A percentile compares a stretch with the other conserved stretches of the same genome.
phyloP scores from a whole-genome alignment of 2,329 filamentous ascomycete genomes.

The Fusarium anthophilum region DNA sequence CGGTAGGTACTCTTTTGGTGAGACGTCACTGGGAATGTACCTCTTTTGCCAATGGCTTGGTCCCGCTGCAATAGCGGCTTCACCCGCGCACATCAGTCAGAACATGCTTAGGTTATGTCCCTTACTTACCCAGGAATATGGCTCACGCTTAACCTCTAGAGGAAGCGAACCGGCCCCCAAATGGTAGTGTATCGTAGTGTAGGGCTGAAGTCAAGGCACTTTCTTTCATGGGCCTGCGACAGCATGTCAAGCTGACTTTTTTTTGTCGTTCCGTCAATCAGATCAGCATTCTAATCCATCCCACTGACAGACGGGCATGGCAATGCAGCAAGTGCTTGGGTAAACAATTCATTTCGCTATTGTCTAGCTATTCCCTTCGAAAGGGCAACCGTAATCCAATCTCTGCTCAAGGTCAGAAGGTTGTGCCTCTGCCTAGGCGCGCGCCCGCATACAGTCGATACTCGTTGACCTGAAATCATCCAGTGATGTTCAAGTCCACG shows the following conservation, averaged over 20 bases:
- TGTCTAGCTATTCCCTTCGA: background rate
- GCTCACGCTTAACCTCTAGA: slow-evolving; percentile 43
- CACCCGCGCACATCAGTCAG: slow-evolving; percentile 34
- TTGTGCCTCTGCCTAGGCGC: slow-evolving; percentile 24
- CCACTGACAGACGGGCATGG: background rate
- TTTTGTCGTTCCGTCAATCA: background rate
- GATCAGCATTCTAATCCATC: background rate
- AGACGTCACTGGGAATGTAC: background rate
- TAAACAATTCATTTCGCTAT: slow-evolving; percentile 10
- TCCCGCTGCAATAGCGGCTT: slow-evolving; percentile 40
- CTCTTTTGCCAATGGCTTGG: background rate
- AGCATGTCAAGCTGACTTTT: background rate
- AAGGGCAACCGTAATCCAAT: slow-evolving; percentile 6
- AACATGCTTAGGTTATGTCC: slow-evolving; percentile 6
- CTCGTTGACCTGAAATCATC: background rate
- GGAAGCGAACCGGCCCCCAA: slow-evolving; percentile 33
- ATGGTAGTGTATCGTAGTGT: slow-evolving; percentile 27
- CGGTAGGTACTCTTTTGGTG: slow-evolving; percentile 1
- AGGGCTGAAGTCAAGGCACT: slow-evolving; percentile 32
- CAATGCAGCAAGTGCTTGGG: background rate
- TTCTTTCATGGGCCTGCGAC: background rate
- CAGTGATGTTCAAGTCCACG: background rate
- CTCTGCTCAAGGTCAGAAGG: slow-evolving; percentile 21
- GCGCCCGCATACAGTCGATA: background rate
- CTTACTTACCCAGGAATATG: slow-evolving; percentile 24